phyloP scores from a whole-genome alignment of 345 rosid species.

The Ceriops zippeliana region DNA sequence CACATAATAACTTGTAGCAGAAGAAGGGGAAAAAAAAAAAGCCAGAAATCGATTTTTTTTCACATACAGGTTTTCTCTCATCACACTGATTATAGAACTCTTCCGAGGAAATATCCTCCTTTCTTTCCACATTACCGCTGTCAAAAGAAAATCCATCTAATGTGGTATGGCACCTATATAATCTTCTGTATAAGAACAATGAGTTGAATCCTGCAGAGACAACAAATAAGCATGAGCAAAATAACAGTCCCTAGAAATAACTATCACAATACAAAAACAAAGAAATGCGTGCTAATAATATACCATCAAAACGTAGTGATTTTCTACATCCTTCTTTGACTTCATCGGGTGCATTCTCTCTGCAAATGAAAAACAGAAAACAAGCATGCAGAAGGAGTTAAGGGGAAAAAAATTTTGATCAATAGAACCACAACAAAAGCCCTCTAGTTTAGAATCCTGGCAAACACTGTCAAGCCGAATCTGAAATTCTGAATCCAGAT shows the following conservation, averaged over 20 bases:
- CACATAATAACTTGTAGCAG: no score
- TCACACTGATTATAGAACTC: constrained; percentile 56
- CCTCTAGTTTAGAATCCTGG: not conserved
- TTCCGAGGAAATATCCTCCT: constrained; percentile 46
- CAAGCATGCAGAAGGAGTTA: not conserved
- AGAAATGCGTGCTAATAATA: constrained; percentile 6
- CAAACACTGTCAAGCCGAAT: not conserved
- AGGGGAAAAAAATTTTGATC: not conserved
- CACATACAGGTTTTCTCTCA: constrained; percentile 69
- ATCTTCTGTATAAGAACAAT: constrained; percentile 72
- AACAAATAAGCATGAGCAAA: constrained; percentile 9
- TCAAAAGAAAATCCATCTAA: constrained; percentile 65
- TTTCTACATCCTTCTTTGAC: constrained; percentile 31
- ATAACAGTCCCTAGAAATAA: constrained; percentile 7
- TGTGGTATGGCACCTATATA: constrained; percentile 75
- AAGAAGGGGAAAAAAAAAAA: not conserved
- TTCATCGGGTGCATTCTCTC: constrained; percentile 55
- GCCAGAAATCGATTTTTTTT: not conserved
- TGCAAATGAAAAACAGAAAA: constrained; percentile 25
- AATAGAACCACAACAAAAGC: not conserved
- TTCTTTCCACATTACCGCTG: constrained; percentile 66
- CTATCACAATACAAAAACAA: constrained; percentile 2
- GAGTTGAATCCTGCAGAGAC: constrained; percentile 73
- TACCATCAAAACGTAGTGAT: constrained; percentile 69
- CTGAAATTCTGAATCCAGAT: not conserved